Percentiles rank a stretch among this genome's conserved stretches.
phyloP scores from a whole-genome alignment of 1,284 basidiomycete genomes.

The Wallemia mellicola region DNA sequence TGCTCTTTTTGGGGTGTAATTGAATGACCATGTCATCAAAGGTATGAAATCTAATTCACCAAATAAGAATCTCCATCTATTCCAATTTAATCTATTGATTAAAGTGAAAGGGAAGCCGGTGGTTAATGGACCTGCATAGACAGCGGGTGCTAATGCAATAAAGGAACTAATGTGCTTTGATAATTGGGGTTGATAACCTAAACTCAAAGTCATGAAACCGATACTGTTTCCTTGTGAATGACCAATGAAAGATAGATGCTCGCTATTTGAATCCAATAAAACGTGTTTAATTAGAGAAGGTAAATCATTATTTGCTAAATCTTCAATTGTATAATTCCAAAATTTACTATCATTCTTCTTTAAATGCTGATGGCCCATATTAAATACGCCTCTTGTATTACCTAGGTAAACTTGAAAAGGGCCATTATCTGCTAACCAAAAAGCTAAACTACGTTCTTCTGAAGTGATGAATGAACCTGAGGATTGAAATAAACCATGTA shows the following conservation, averaged over 20 bases:
- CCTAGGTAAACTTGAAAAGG: conserved; percentile 30
- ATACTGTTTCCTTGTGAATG: conserved; percentile 30
- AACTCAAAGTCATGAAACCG: conserved; percentile 25
- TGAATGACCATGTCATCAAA: conserved; percentile 28
- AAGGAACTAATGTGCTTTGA: conserved; percentile 26
- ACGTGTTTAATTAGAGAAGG: conserved; percentile 29
- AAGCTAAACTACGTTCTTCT: conserved; percentile 28
- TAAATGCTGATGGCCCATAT: conserved; percentile 26
- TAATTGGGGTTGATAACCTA: conserved; percentile 26
- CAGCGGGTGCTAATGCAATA: conserved; percentile 28
- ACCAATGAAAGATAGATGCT: conserved; percentile 26
- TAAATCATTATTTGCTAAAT: conserved; percentile 29
- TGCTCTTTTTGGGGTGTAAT: conserved; percentile 22
- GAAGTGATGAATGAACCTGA: conserved; percentile 31
- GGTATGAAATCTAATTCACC: conserved; percentile 29
- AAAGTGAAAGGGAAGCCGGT: conserved; percentile 26
- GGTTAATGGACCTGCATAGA: conserved; percentile 28
- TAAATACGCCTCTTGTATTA: conserved; percentile 28
- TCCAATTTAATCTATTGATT: conserved; percentile 24
- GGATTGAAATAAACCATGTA: conserved; percentile 31
- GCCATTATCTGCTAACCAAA: conserved; percentile 27
- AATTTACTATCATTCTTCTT: conserved; percentile 24
- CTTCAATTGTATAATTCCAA: conserved; percentile 33
- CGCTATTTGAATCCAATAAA: conserved; percentile 18
- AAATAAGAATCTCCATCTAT: conserved; percentile 25